Evolutionary conservation across 2,329 filamentous ascomycete genomes (phyloP).

Genomic region (Epichloe baconii): DNA sequence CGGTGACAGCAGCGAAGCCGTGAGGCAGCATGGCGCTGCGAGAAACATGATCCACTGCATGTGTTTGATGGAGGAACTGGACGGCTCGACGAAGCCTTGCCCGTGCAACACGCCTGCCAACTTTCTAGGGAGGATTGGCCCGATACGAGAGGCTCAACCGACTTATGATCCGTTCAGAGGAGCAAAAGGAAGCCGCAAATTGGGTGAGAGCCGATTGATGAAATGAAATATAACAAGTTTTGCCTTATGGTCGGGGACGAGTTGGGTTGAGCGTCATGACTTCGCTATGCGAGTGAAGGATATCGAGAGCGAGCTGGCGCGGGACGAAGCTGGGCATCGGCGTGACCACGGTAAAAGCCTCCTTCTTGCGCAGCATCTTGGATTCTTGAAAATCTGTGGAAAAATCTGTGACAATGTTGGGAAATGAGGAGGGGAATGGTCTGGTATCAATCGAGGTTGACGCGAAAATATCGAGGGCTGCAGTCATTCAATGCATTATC

Average conservation of each 20-base stretch:
- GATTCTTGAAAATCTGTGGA: too few species aligned
- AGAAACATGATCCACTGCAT: background rate
- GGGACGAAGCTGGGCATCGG: conserved; percentile 58
- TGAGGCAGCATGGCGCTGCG: background rate
- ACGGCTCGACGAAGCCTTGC: background rate
- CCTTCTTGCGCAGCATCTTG: conserved; percentile 47
- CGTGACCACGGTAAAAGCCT: conserved; percentile 54
- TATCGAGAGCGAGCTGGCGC: conserved; percentile 58
- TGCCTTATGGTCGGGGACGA: conserved; percentile 46
- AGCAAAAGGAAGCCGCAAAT: background rate
- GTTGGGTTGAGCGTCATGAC: conserved; percentile 57
- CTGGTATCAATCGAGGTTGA: too few species aligned
- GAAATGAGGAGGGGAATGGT: too few species aligned
- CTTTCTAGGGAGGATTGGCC: background rate
- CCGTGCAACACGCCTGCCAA: background rate
- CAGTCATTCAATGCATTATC: too few species aligned
- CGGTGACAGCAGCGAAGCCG: background rate
- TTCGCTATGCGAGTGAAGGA: conserved; percentile 57
- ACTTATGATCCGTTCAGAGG: too few species aligned
- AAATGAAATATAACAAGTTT: background rate
- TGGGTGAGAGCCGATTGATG: background rate
- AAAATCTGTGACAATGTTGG: too few species aligned
- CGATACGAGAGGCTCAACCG: background rate
- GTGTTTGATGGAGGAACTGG: background rate
- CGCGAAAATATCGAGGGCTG: too few species aligned